Evolutionary conservation across 805 yeast species (phyloP).

Genomic region (Candida ortonii): DNA sequence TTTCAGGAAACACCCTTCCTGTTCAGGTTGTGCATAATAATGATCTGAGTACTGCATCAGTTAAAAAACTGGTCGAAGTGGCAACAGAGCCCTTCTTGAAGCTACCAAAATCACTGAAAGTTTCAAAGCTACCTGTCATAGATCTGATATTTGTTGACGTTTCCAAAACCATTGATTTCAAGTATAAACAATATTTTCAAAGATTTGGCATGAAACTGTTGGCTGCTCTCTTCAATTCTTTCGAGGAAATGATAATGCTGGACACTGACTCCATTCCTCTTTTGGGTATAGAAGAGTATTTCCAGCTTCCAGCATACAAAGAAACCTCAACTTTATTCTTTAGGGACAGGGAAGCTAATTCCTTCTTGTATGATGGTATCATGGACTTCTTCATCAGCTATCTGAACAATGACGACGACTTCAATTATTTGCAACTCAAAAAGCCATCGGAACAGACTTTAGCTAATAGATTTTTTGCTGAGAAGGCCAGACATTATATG

Average conservation of each 20-base stretch:
- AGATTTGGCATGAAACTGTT: constrained; percentile 46
- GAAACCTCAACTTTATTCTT: constrained; percentile 44
- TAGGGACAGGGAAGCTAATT: constrained; percentile 45
- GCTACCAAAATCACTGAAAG: constrained; percentile 23
- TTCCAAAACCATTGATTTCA: constrained; percentile 25
- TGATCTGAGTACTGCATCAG: constrained; percentile 35
- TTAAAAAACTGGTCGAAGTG: constrained; percentile 32
- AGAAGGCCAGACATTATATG: constrained; percentile 42
- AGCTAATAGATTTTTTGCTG: constrained; percentile 41
- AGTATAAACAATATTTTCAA: constrained; percentile 25
- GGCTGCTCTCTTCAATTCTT: constrained; percentile 56
- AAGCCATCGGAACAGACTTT: constrained; percentile 36
- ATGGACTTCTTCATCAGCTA: constrained; percentile 44
- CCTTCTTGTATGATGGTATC: constrained; percentile 38
- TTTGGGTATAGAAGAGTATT: constrained; percentile 36
- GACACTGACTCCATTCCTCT: constrained; percentile 51
- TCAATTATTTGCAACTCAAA: constrained; percentile 35
- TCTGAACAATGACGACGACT: constrained; percentile 44
- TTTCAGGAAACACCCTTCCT: constrained; percentile 49
- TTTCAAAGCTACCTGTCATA: constrained; percentile 24
- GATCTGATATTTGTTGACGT: constrained; percentile 35
- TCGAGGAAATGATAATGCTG: constrained; percentile 51
- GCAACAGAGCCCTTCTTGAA: constrained; percentile 35
- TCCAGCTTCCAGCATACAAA: constrained; percentile 35
- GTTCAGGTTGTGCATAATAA: constrained; percentile 45